Evolutionary conservation across 1,284 basidiomycete genomes (phyloP).

Genomic region (Ustilago xerochloae): DNA sequence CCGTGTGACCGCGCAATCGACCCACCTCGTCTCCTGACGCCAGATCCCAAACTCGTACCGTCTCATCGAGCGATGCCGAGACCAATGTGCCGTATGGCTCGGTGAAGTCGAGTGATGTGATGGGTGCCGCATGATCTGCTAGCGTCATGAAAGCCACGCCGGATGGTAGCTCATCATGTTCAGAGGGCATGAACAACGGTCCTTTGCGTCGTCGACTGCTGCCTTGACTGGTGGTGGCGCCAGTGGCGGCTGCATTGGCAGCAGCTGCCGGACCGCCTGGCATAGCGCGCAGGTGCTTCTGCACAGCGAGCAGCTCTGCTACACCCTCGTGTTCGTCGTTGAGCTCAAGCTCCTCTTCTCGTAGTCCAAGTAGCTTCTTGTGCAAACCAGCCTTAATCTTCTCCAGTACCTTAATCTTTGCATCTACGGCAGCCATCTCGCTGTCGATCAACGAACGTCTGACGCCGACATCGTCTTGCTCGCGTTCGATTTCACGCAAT

Average conservation of each 20-base stretch:
- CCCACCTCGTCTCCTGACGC: slow-evolving; percentile 72
- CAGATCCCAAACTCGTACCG: slow-evolving; percentile 86
- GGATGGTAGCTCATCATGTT: slow-evolving; percentile 93
- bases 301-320: slow-evolving; percentile 58
- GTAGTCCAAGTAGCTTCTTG: slow-evolving; percentile 82
- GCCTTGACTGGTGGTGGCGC: slow-evolving; percentile 33
- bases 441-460: slow-evolving; percentile 48
- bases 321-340: slow-evolving; percentile 76
- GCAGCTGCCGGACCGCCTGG: slow-evolving; percentile 62
- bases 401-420: slow-evolving; percentile 76
- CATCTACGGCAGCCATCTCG: slow-evolving; percentile 55
- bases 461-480: slow-evolving; percentile 60
- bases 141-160: slow-evolving; percentile 98
- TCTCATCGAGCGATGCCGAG: slow-evolving; percentile 75
- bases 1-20: slow-evolving; percentile 60
- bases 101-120: slow-evolving; percentile 91
- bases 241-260: slow-evolving; percentile 42
- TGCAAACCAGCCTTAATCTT: slow-evolving; percentile 83
- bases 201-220: slow-evolving; percentile 57
- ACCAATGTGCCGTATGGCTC: slow-evolving; percentile 96
- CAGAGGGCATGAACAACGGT: slow-evolving; percentile 93
- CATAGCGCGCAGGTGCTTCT: slow-evolving; percentile 62
- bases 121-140: slow-evolving; percentile 80
- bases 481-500: slow-evolving; percentile 58
- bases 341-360: slow-evolving; percentile 94